phyloP scores from a whole-genome alignment of 305 asterid genomes.

The Fraxinus xanthoxyloides region DNA sequence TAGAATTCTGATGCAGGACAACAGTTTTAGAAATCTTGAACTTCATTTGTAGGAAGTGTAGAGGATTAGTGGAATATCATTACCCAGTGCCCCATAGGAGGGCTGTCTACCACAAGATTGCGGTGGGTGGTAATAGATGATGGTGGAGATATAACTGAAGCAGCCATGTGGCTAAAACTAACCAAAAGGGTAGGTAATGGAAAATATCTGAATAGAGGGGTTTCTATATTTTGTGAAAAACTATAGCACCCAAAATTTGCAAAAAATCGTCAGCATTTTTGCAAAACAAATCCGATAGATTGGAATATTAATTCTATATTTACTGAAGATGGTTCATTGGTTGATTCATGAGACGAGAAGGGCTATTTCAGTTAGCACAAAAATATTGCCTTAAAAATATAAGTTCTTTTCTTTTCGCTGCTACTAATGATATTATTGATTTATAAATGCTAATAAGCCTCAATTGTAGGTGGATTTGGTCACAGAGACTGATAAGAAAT shows the following conservation, averaged over 20 bases:
- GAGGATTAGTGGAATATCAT: background rate
- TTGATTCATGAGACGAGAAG: background rate
- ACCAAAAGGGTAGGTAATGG: background rate
- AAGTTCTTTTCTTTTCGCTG: background rate
- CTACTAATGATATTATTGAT: background rate
- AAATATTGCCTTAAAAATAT: background rate
- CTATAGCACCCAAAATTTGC: background rate
- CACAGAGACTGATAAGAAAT: conserved; percentile 90
- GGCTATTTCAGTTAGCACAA: background rate
- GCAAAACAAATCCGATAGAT: background rate
- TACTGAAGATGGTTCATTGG: background rate
- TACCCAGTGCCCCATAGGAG: background rate
- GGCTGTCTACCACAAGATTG: background rate
- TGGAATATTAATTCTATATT: background rate
- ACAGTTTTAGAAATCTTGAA: background rate
- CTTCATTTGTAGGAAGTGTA: background rate
- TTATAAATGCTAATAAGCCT: background rate
- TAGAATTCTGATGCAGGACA: background rate
- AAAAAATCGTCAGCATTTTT: background rate
- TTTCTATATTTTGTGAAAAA: background rate
- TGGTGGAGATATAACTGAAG: background rate
- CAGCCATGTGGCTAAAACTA: background rate
- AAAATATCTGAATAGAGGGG: background rate
- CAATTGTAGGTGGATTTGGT: conserved; percentile 84
- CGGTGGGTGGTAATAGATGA: background rate